Percentiles rank a stretch among this genome's conserved stretches.
Conservation (phyloP, 2,329 filamentous ascomycete species). For the Xylariomycetidae sp. region DNA sequence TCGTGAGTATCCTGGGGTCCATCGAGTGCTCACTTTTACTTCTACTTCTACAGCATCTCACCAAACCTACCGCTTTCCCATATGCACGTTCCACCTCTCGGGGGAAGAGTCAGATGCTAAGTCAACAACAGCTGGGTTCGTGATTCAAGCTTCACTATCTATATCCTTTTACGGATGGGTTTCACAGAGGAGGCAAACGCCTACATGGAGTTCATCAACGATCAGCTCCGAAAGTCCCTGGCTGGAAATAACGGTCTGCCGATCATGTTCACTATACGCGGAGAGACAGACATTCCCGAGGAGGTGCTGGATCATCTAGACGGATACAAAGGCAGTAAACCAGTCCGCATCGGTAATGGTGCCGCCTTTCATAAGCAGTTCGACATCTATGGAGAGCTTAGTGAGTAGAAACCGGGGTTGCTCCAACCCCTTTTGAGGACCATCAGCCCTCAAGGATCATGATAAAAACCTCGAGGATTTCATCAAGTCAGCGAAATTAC, state of each 20-base stretch:
- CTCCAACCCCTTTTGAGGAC: too few relatives aligned
- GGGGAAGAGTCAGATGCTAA: background rate
- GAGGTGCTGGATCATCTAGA: constrained; percentile 64
- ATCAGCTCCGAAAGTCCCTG: constrained; percentile 61
- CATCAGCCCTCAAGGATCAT: too few relatives aligned
- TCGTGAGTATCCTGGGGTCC: too few relatives aligned
- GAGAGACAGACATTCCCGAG: constrained; percentile 71
- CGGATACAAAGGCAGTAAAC: constrained; percentile 65
- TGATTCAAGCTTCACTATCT: constrained; percentile 73
- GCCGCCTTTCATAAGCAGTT: constrained; percentile 73
- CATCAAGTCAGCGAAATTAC: too few relatives aligned
- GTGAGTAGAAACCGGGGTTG: too few relatives aligned
- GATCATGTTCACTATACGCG: constrained; percentile 78
- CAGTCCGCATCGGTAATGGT: constrained; percentile 73
- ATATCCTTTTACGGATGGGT: constrained; percentile 70
- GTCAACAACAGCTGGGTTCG: constrained; percentile 54
- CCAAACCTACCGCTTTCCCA: too few relatives aligned
- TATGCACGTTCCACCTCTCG: too few relatives aligned
- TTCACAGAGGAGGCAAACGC: constrained; percentile 72
- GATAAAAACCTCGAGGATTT: too few relatives aligned
- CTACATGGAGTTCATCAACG: constrained; percentile 74
- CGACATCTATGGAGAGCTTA: constrained; percentile 74
- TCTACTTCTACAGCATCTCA: too few relatives aligned
- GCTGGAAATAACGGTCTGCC: constrained; percentile 59
- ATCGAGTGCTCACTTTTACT: too few relatives aligned